Evolutionary conservation across 129 eudicot species (phyloP).

Genomic region (Scalesia atractyloides): DNA sequence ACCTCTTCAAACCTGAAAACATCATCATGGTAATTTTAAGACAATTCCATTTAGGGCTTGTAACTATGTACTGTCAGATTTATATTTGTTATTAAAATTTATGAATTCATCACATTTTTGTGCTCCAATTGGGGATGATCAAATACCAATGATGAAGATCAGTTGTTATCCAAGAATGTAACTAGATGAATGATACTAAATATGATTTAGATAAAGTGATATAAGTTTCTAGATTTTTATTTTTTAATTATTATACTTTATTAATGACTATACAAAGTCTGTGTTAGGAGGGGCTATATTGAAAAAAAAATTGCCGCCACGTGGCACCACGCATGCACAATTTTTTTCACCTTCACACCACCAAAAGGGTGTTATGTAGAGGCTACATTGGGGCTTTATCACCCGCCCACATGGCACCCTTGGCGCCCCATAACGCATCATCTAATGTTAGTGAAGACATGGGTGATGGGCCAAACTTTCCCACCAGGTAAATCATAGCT

Average conservation of each 20-base stretch:
- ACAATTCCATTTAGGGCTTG: not conserved
- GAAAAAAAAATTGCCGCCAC: too few relatives aligned
- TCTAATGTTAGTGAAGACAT: too few relatives aligned
- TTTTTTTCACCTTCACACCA: too few relatives aligned
- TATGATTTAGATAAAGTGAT: not conserved
- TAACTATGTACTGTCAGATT: constrained; percentile 7
- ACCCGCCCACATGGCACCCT: too few relatives aligned
- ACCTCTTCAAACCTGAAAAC: not conserved
- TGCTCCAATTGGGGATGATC: not conserved
- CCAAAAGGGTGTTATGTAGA: too few relatives aligned
- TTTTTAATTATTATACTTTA: not conserved
- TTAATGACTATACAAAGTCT: not conserved
- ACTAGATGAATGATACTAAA: not conserved
- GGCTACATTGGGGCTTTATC: too few relatives aligned
- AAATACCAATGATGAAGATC: not conserved
- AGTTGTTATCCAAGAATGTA: not conserved
- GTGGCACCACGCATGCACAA: too few relatives aligned
- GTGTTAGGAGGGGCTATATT: too few relatives aligned
- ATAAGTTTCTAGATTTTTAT: not conserved
- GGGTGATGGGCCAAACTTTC: not conserved
- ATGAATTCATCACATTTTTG: not conserved
- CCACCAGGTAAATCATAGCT: not conserved
- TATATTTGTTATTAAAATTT: not conserved
- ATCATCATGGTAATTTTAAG: constrained; percentile 8
- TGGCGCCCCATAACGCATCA: too few relatives aligned